These are phyloP conservation scores for Xylaria sp. DNA, from an alignment of 495 filamentous ascomycete genomes.

Conservation along the genomic window DNA sequence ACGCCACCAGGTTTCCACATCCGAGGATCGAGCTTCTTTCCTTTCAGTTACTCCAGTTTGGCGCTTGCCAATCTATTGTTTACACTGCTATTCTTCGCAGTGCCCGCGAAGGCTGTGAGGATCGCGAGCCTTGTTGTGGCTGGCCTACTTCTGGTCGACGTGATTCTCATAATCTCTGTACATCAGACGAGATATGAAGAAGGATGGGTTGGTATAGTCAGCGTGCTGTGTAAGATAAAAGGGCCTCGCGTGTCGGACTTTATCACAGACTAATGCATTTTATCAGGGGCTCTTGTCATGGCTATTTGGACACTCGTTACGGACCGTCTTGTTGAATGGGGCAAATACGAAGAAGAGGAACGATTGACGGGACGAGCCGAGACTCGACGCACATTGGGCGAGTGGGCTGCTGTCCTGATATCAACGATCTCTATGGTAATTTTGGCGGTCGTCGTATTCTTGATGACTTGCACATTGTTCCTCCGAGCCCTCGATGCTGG, in stretches of 20 bases:
- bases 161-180: conserved; percentile 78
- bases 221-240: conserved; percentile 73
- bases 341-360: conserved; percentile 90
- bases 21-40: conserved; percentile 88
- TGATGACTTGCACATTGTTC: conserved; percentile 80
- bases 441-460: conserved; percentile 67
- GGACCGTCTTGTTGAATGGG: conserved; percentile 80
- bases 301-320: conserved; percentile 50
- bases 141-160: conserved; percentile 77
- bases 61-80: conserved; percentile 74
- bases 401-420: conserved; percentile 85
- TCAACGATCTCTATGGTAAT: conserved; percentile 72
- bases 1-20: conserved; percentile 84
- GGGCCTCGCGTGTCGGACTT: conserved; percentile 32
- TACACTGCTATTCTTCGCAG: conserved; percentile 84
- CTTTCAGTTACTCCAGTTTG: conserved; percentile 79
- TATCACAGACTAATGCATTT: conserved; percentile 67
- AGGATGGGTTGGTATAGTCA: conserved; percentile 86
- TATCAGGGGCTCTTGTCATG: conserved; percentile 52
- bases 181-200: conserved; percentile 78
- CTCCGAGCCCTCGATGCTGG: conserved; percentile 78
- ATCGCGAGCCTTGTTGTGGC: conserved; percentile 70
- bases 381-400: conserved; percentile 76
- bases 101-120: conserved; percentile 78
- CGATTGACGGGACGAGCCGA: conserved; percentile 90